A percentile compares a stretch with the other conserved stretches of the same genome.
Conservation (phyloP, 2,329 filamentous ascomycete genomes). For the Fusarium goolgardi region DNA sequence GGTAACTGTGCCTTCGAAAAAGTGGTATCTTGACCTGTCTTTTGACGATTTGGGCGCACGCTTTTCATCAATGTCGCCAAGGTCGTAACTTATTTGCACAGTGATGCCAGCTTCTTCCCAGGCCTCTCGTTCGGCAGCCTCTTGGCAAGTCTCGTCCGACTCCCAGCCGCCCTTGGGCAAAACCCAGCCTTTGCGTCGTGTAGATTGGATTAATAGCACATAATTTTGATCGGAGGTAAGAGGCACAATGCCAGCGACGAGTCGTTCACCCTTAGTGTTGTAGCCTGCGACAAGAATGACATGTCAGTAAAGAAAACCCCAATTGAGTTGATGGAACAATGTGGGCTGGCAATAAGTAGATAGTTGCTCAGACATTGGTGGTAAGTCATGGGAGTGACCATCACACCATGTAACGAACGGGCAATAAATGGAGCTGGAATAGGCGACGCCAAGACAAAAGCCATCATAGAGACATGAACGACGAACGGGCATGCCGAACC, state of each 20-base stretch:
- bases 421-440: constrained; percentile 6
- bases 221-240: constrained; percentile 86
- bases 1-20: constrained; percentile 89
- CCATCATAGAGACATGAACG: not conserved
- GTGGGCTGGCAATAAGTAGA: not conserved
- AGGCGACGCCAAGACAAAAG: constrained; percentile 9
- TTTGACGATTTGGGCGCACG: constrained; percentile 80
- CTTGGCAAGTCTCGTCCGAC: constrained; percentile 86
- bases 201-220: constrained; percentile 94
- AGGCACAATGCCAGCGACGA: constrained; percentile 94
- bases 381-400: constrained; percentile 11
- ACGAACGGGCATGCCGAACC: not conserved
- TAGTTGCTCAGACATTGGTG: constrained; percentile 19
- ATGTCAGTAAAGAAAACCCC: constrained; percentile 33
- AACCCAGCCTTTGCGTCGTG: constrained; percentile 91
- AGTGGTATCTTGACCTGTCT: constrained; percentile 75
- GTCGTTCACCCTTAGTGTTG: constrained; percentile 88
- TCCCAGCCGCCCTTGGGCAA: constrained; percentile 99
- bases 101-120: constrained; percentile 98
- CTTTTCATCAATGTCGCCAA: constrained; percentile 87
- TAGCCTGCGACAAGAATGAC: constrained; percentile 73
- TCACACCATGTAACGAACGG: constrained; percentile 17
- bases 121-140: constrained; percentile 89
- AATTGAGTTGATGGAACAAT: constrained; percentile 11
- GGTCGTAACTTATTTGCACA: constrained; percentile 84